These are phyloP conservation scores for Verticillium tricorpus DNA, from an alignment of 2,329 filamentous ascomycete genomes.

Conservation along the genomic window DNA sequence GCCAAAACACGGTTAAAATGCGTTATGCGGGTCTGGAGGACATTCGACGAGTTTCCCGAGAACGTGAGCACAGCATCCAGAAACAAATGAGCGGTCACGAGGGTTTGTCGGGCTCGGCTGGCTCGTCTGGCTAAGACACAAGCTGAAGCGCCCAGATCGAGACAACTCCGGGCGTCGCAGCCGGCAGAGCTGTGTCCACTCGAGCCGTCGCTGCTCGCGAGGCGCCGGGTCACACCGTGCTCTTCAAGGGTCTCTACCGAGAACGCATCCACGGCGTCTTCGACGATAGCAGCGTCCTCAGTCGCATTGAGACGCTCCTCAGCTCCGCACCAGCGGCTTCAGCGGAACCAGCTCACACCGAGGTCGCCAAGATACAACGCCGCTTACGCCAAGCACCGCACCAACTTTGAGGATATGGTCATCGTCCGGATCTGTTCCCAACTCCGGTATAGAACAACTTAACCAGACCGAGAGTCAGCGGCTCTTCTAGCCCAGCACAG, in stretches of 20 bases:
- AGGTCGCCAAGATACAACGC: conserved; percentile 13
- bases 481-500: conserved; percentile 8
- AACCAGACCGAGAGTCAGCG: conserved; percentile 1
- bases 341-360: not conserved
- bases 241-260: conserved; percentile 9
- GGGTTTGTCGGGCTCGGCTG: not conserved
- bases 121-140: not conserved
- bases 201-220: not conserved
- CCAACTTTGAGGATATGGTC: conserved; percentile 6
- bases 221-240: not conserved
- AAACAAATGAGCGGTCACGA: not conserved
- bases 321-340: conserved; percentile 6
- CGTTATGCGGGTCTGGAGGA: conserved; percentile 12
- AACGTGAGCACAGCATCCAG: not conserved
- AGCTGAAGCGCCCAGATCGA: not conserved
- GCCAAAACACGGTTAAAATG: conserved; percentile 10
- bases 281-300: conserved; percentile 3
- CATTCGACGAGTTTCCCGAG: conserved; percentile 6
- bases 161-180: not conserved
- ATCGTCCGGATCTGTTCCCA: conserved; percentile 12
- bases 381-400: conserved; percentile 12
- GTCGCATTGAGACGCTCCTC: not conserved
- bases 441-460: conserved; percentile 3
- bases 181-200: not conserved
- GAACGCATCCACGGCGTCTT: conserved; percentile 6